These are phyloP conservation scores for Clarireedia monteithiana DNA, from an alignment of 2,329 filamentous ascomycete genomes.

Conservation along the genomic window DNA sequence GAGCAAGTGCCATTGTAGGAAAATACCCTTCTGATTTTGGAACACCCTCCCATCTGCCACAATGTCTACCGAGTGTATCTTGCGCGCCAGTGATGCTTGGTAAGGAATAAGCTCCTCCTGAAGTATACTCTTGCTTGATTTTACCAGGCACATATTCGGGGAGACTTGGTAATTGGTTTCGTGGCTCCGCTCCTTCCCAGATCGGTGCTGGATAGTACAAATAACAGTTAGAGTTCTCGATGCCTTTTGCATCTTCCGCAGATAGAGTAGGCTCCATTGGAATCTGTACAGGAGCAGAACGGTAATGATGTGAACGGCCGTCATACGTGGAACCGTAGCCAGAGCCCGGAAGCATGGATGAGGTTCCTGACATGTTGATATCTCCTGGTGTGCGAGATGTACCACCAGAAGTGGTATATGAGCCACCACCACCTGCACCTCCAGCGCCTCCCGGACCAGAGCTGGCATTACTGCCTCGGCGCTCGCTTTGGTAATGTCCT, in stretches of 20 bases:
- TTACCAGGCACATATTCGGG: slow-evolving; percentile 20
- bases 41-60: slow-evolving; percentile 28
- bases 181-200: slow-evolving; percentile 24
- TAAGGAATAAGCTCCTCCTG: slow-evolving; percentile 18
- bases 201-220: slow-evolving; percentile 27
- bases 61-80: slow-evolving; percentile 20
- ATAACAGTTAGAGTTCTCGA: slow-evolving; percentile 24
- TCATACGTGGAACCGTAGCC: slow-evolving; percentile 24
- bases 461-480: slow-evolving; percentile 42
- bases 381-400: slow-evolving; percentile 22
- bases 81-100: slow-evolving; percentile 21
- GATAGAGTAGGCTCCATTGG: slow-evolving; percentile 27
- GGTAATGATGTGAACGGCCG: slow-evolving; percentile 23
- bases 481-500: slow-evolving; percentile 51
- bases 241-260: slow-evolving; percentile 26
- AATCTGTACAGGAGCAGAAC: slow-evolving; percentile 22
- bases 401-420: slow-evolving; percentile 22
- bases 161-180: slow-evolving; percentile 22
- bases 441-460: slow-evolving; percentile 44
- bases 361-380: slow-evolving; percentile 23
- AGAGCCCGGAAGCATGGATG: slow-evolving; percentile 22
- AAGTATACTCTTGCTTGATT: slow-evolving; percentile 24
- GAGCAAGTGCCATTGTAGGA: slow-evolving; percentile 22
- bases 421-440: slow-evolving; percentile 22
- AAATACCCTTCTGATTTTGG: slow-evolving; percentile 26